These are phyloP conservation scores for Hypoxylon sp. DNA, from an alignment of 2,329 filamentous ascomycete genomes.

Conservation along the genomic window DNA sequence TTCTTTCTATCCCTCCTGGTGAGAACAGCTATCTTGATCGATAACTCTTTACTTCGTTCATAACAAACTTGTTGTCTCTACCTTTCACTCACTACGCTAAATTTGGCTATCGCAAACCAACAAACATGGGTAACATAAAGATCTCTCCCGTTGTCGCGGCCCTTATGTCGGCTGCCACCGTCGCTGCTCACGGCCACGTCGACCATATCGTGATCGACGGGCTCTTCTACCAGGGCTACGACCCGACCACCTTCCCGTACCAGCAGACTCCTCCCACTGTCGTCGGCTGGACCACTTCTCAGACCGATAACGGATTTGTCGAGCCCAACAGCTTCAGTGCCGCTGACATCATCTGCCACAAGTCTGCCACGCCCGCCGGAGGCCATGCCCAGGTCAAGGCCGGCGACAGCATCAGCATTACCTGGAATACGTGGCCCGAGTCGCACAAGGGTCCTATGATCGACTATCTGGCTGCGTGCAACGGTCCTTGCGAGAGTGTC, in stretches of 20 bases:
- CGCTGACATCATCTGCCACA: slow-evolving; percentile 66
- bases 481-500: slow-evolving; percentile 59
- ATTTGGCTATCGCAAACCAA: slow-evolving; percentile 32
- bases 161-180: slow-evolving; percentile 48
- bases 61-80: slow-evolving; percentile 26
- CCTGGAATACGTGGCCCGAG: slow-evolving; percentile 66
- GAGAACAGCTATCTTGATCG: slow-evolving; percentile 51
- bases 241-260: slow-evolving; percentile 58
- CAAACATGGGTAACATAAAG: slow-evolving; percentile 48
- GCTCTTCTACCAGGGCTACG: slow-evolving; percentile 60
- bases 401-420: slow-evolving; percentile 62
- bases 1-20: slow-evolving; percentile 49
- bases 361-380: slow-evolving; percentile 57
- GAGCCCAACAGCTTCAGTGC: slow-evolving; percentile 60
- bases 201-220: slow-evolving; percentile 61
- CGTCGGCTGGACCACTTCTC: slow-evolving; percentile 60
- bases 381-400: slow-evolving; percentile 61
- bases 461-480: slow-evolving; percentile 62
- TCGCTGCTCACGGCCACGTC: slow-evolving; percentile 61
- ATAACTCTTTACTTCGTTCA: slow-evolving; percentile 39
- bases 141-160: slow-evolving; percentile 43
- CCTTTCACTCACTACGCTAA: slow-evolving; percentile 27
- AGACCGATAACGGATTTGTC: slow-evolving; percentile 64
- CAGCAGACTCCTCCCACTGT: slow-evolving; percentile 56
- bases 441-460: slow-evolving; percentile 65